These are phyloP conservation scores for Lupinus albus DNA, from an alignment of 306 rosid genomes.

Conservation along the genomic window DNA sequence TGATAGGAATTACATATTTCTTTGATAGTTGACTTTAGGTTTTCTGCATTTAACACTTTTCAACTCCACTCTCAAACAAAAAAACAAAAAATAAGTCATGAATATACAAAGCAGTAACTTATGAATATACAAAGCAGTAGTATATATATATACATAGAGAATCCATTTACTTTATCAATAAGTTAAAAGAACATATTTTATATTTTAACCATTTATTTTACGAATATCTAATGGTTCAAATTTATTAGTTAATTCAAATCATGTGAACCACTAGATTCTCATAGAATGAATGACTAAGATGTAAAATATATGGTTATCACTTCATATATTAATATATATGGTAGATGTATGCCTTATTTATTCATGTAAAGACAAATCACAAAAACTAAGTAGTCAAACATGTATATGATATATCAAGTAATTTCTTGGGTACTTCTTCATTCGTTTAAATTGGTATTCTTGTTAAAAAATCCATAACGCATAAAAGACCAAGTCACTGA, in stretches of 20 bases:
- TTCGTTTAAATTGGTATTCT: background rate
- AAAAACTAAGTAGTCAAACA: constrained; percentile 40
- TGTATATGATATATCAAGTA: constrained; percentile 4
- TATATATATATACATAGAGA: no score
- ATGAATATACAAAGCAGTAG: no score
- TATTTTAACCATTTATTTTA: no score
- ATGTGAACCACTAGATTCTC: no score
- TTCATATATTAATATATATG: no score
- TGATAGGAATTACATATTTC: background rate
- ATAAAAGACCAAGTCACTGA: constrained; percentile 50
- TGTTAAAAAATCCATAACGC: constrained; percentile 20
- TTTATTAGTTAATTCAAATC: no score
- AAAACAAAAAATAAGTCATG: background rate
- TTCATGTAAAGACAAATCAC: constrained; percentile 32
- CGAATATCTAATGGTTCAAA: no score
- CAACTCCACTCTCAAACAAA: constrained; percentile 35
- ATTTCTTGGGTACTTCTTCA: constrained; percentile 39
- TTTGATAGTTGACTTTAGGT: constrained; percentile 33
- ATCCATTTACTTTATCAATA: no score
- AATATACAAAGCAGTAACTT: constrained; percentile 24
- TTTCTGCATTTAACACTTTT: constrained; percentile 33
- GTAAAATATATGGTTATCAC: no score
- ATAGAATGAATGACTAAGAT: no score
- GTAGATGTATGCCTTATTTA: constrained; percentile 36
- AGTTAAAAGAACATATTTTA: no score